Evolutionary conservation across 2,329 filamentous ascomycete genomes (phyloP).

Genomic region (Cladosporium sp.): DNA sequence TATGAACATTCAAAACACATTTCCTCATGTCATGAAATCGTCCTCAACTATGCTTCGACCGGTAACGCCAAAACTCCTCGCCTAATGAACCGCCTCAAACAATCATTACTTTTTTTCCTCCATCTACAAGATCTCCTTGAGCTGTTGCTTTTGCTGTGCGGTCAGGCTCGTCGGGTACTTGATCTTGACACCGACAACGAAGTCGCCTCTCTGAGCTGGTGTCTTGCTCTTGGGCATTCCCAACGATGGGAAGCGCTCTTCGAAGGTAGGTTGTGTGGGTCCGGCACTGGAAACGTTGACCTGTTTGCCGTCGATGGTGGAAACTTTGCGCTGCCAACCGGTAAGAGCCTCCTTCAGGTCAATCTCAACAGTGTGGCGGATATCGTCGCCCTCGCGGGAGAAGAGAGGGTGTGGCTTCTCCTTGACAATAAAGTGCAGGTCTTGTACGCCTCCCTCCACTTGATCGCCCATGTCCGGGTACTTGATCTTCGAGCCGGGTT

Average conservation of each 20-base stretch:
- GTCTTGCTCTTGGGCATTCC: conserved; percentile 96
- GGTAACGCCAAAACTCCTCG: conserved; percentile 10
- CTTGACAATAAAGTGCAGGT: conserved; percentile 89
- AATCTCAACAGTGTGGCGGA: conserved; percentile 73
- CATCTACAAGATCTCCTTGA: conserved; percentile 69
- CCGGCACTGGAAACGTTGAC: conserved; percentile 74
- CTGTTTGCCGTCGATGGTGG: conserved; percentile 88
- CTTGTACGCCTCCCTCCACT: conserved; percentile 91
- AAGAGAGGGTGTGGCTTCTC: conserved; percentile 89
- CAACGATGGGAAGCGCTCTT: conserved; percentile 75
- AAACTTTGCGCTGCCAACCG: conserved; percentile 87
- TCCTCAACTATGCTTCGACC: not conserved
- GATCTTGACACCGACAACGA: conserved; percentile 86
- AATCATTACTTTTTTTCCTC: conserved; percentile 8
- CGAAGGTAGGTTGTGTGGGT: conserved; percentile 78
- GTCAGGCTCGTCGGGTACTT: conserved; percentile 82
- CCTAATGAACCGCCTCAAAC: not conserved
- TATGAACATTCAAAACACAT: conserved; percentile 7
- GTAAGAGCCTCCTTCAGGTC: conserved; percentile 90
- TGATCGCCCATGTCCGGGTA: conserved; percentile 97
- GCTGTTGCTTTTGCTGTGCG: conserved; percentile 68
- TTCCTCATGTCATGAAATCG: conserved; percentile 15
- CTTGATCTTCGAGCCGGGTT: conserved; percentile 97
- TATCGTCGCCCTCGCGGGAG: conserved; percentile 81
- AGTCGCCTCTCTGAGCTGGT: conserved; percentile 76